Conservation (phyloP, 148 eudicot genomes). For the Rhododendron griersonianum region DNA sequence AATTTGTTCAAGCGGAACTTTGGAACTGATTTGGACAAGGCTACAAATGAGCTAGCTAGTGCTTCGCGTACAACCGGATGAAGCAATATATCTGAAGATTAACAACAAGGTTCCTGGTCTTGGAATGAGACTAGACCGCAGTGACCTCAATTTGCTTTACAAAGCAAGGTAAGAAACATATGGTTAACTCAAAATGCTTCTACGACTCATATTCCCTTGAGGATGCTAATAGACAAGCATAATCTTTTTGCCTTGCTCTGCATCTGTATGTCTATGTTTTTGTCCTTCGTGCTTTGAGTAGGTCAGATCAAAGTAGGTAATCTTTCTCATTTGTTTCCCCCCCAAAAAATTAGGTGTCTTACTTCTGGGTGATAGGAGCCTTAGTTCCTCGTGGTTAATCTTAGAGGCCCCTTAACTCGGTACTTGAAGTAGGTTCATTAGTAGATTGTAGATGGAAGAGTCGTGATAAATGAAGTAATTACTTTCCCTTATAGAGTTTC, state of each 20-base stretch:
- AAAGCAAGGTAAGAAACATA: constrained; percentile 39
- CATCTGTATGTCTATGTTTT: neutral
- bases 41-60: constrained; percentile 91
- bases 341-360: neutral
- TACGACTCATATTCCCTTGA: neutral
- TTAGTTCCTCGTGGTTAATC: neutral
- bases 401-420: neutral
- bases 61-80: constrained; percentile 79
- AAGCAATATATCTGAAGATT: constrained; percentile 68
- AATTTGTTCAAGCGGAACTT: constrained; percentile 56
- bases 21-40: constrained; percentile 55
- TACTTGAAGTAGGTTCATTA: neutral
- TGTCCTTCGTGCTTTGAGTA: neutral
- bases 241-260: neutral
- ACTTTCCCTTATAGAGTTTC: neutral
- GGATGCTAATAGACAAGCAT: neutral
- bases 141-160: constrained; percentile 80
- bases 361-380: neutral
- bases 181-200: neutral
- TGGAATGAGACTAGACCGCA: constrained; percentile 76
- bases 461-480: neutral
- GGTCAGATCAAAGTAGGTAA: neutral
- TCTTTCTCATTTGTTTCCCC: neutral
- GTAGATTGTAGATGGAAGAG: neutral
- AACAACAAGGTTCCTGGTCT: constrained; percentile 92